Percentiles rank a stretch among this genome's conserved stretches.
phyloP scores from a whole-genome alignment of 140 eudicot species.

The Senecio squalidus region DNA sequence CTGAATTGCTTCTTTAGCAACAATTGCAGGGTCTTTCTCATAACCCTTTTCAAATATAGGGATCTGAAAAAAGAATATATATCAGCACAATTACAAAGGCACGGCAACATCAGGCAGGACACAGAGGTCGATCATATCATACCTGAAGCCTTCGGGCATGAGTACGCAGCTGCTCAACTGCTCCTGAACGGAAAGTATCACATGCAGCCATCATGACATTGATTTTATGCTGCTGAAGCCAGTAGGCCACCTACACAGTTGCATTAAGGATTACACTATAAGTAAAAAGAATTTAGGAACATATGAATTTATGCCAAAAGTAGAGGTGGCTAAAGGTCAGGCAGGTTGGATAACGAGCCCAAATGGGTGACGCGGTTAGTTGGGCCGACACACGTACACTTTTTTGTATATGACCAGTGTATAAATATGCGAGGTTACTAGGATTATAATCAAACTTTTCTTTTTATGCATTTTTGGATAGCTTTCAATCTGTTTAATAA shows the following conservation, averaged over 20 bases:
- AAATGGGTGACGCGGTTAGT: no score
- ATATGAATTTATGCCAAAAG: background rate
- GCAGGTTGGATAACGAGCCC: background rate
- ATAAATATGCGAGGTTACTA: no score
- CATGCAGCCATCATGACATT: slow-evolving; percentile 99
- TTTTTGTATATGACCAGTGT: no score
- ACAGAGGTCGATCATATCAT: slow-evolving; percentile 3
- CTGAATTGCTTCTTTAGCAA: slow-evolving; percentile 96
- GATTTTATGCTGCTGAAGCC: slow-evolving; percentile 90
- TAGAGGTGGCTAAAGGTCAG: background rate
- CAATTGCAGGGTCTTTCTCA: slow-evolving; percentile 93
- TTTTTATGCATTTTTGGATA: no score
- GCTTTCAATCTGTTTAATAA: no score
- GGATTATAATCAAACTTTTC: no score
- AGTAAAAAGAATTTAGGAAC: background rate
- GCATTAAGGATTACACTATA: slow-evolving; percentile 12
- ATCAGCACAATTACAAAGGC: background rate
- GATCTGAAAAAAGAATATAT: slow-evolving; percentile 36
- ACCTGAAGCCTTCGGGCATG: slow-evolving; percentile 99
- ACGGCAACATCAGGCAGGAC: background rate
- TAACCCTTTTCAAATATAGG: slow-evolving; percentile 98
- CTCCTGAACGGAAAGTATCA: slow-evolving; percentile 97
- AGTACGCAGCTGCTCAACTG: slow-evolving; percentile 95
- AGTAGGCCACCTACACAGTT: slow-evolving; percentile 81
- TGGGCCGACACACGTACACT: no score